Evolutionary conservation across 345 rosid genomes (phyloP).

Genomic region (Melastoma malabathricum): DNA sequence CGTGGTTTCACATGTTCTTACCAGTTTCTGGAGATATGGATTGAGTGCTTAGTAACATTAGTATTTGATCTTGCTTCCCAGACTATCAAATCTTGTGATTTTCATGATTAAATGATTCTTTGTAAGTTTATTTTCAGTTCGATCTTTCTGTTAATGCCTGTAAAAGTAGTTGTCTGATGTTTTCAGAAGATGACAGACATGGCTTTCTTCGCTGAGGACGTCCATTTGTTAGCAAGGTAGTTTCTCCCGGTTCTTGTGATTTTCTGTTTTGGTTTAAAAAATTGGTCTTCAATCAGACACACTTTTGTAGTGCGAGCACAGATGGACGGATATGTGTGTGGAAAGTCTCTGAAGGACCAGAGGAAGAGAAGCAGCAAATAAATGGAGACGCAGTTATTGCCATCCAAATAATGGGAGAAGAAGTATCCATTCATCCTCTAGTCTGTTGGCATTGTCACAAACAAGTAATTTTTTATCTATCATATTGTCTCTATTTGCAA

Average conservation of each 20-base stretch:
- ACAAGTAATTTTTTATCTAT: slow-evolving; percentile 32
- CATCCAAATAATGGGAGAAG: slow-evolving; percentile 47
- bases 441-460: slow-evolving; percentile 94
- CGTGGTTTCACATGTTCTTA: no score
- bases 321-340: slow-evolving; percentile 69
- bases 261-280: background rate
- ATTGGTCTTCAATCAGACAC: background rate
- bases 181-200: slow-evolving; percentile 78
- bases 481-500: background rate
- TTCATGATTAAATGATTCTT: no score
- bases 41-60: no score
- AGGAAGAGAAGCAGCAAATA: slow-evolving; percentile 60
- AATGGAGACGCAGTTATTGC: slow-evolving; percentile 47
- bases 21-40: no score
- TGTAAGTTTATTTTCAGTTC: no score
- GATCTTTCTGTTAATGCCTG: slow-evolving; percentile 1
- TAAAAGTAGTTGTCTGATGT: slow-evolving; percentile 2
- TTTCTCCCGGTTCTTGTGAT: background rate
- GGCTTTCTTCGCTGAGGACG: slow-evolving; percentile 91
- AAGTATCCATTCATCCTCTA: slow-evolving; percentile 42
- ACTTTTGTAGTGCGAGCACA: slow-evolving; percentile 44
- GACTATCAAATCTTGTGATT: no score
- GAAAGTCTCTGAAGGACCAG: slow-evolving; percentile 68
- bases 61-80: no score
- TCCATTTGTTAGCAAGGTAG: slow-evolving; percentile 87